A percentile compares a stretch with the other conserved stretches of the same genome.
Evolutionary conservation across 2,329 filamentous ascomycete genomes (phyloP).

Genomic region (Alternaria sp.): DNA sequence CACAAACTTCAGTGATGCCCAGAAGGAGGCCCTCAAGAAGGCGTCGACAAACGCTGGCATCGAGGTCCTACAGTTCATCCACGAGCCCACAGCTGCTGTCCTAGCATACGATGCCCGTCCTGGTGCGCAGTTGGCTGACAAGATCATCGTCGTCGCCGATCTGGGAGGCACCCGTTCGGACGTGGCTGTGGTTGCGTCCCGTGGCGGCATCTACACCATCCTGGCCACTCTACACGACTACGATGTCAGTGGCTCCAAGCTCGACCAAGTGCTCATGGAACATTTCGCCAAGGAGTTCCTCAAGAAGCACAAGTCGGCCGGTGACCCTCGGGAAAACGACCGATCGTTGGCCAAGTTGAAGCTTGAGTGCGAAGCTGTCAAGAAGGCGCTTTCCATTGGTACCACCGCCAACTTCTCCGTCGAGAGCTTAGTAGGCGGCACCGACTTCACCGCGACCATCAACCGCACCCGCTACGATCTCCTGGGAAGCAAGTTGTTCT

Average conservation of each 20-base stretch:
- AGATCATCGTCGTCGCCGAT: conserved; percentile 89
- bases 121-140: conserved; percentile 77
- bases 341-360: conserved; percentile 89
- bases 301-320: conserved; percentile 82
- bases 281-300: conserved; percentile 99
- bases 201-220: conserved; percentile 95
- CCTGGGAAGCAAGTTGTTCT: conserved; percentile 83
- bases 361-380: conserved; percentile 86
- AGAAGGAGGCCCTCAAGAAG: conserved; percentile 79
- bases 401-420: conserved; percentile 90
- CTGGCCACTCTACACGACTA: conserved; percentile 95
- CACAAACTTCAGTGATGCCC: conserved; percentile 88
- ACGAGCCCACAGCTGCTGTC: conserved; percentile 86
- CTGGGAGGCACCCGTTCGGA: conserved; percentile 92
- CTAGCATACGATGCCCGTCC: conserved; percentile 90
- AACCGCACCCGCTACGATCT: conserved; percentile 95
- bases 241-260: conserved; percentile 82
- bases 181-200: conserved; percentile 85
- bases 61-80: conserved; percentile 90
- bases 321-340: conserved; percentile 80
- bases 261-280: conserved; percentile 92
- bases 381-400: conserved; percentile 89
- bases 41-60: conserved; percentile 81
- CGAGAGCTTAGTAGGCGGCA: conserved; percentile 85
- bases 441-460: conserved; percentile 89